phyloP scores from a whole-genome alignment of 2,329 filamentous ascomycete species.

The Triangularia setosa region DNA sequence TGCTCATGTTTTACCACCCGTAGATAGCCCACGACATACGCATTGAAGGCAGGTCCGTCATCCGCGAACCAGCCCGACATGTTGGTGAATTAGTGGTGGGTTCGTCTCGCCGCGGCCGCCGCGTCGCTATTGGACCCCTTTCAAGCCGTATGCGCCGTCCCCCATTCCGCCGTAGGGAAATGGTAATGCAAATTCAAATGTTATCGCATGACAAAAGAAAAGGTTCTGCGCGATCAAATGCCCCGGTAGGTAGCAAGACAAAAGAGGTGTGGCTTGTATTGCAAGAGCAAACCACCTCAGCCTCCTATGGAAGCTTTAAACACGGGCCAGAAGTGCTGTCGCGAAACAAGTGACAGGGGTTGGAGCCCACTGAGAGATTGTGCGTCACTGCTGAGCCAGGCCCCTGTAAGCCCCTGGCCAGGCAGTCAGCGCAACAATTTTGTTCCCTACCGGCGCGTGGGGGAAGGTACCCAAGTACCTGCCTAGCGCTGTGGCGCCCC shows the following conservation, averaged over 20 bases:
- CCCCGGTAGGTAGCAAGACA: neutral
- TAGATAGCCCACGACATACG: slow-evolving; percentile 8
- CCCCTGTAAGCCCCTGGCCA: neutral
- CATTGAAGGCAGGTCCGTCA: slow-evolving; percentile 18
- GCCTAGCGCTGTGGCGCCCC: neutral
- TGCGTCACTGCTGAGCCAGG: neutral
- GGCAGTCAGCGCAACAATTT: neutral
- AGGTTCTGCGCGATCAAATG: neutral
- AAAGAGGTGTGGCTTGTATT: neutral
- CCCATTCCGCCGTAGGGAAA: slow-evolving; percentile 17
- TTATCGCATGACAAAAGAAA: neutral
- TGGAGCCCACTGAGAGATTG: neutral
- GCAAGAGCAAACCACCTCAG: neutral
- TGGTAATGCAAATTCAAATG: neutral
- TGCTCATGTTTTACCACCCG: neutral
- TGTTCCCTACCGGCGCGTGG: neutral
- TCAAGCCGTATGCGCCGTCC: slow-evolving; percentile 6
- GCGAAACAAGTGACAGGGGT: neutral
- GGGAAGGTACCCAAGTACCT: neutral
- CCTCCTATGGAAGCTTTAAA: neutral
- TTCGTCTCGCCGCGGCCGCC: neutral
- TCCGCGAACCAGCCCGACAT: slow-evolving; percentile 15
- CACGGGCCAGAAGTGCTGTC: neutral
- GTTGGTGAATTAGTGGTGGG: neutral
- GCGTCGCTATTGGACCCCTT: slow-evolving; percentile 14